A percentile compares a stretch with the other conserved stretches of the same genome.
Conservation (phyloP, 768 basidiomycete species). For the Tylopilus intermedius region DNA sequence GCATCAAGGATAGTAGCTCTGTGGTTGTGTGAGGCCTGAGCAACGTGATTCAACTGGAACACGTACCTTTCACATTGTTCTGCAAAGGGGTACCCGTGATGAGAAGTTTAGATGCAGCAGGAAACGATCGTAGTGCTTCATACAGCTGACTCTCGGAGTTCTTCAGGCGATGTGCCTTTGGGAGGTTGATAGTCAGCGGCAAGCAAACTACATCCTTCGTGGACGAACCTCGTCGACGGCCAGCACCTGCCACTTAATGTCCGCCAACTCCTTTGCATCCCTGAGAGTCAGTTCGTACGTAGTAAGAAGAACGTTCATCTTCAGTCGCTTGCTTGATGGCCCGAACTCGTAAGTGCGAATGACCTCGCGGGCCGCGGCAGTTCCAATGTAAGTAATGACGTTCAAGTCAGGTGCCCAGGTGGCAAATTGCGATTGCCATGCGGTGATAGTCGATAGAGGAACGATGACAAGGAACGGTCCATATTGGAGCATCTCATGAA, state of each 20-base stretch:
- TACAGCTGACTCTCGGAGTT: constrained; percentile 97
- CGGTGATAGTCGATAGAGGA: constrained; percentile 94
- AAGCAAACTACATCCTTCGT: neutral
- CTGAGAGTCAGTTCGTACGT: constrained; percentile 95
- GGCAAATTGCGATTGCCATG: constrained; percentile 94
- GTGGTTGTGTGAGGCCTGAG: constrained; percentile 10
- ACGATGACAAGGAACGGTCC: constrained; percentile 98
- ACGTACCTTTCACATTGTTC: constrained; percentile 94
- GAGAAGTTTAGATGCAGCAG: constrained; percentile 85
- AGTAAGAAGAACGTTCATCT: constrained; percentile 95
- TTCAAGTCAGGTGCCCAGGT: constrained; percentile 96
- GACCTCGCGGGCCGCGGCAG: constrained; percentile 78
- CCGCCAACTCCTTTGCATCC: constrained; percentile 81
- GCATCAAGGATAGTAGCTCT: constrained; percentile 97
- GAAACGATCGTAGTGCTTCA: constrained; percentile 86
- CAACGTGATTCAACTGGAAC: constrained; percentile 1
- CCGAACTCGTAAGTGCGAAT: constrained; percentile 94
- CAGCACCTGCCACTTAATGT: constrained; percentile 96
- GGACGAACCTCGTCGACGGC: constrained; percentile 86
- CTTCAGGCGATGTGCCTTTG: constrained; percentile 91
- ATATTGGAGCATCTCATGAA: constrained; percentile 86
- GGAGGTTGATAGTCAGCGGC: constrained; percentile 13
- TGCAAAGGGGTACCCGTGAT: constrained; percentile 98
- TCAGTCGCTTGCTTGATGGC: constrained; percentile 77
- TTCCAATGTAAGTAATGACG: constrained; percentile 95